Conservation (phyloP, 2,329 filamentous ascomycete genomes). For the Rhexocercosporidium sp. region DNA sequence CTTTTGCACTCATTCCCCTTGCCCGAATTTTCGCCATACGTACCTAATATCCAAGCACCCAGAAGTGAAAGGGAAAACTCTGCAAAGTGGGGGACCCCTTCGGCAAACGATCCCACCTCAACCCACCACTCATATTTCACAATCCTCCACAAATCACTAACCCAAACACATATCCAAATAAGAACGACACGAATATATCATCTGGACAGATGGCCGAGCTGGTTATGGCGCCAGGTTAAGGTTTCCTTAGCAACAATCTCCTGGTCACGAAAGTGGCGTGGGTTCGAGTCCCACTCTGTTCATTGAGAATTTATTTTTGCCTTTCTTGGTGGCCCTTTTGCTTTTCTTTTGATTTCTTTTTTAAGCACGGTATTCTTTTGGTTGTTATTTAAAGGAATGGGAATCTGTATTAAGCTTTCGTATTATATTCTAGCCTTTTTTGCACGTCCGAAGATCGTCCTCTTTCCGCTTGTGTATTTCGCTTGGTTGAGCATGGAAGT, state of each 20-base stretch:
- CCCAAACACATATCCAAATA: neutral
- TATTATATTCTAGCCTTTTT: too few species aligned
- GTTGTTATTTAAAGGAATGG: too few species aligned
- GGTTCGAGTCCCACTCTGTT: constrained; percentile 48
- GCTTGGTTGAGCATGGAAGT: too few species aligned
- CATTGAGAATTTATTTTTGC: constrained; percentile 17
- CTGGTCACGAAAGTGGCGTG: constrained; percentile 47
- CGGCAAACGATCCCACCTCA: neutral
- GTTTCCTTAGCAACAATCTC: constrained; percentile 38
- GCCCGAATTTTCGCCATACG: too few species aligned
- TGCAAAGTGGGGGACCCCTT: constrained; percentile 5
- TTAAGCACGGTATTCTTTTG: too few species aligned
- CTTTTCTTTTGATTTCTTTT: too few species aligned
- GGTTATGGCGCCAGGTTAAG: constrained; percentile 38
- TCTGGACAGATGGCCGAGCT: constrained; percentile 34
- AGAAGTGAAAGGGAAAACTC: neutral
- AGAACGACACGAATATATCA: neutral
- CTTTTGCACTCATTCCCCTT: too few species aligned
- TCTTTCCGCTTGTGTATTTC: too few species aligned
- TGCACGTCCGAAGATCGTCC: too few species aligned
- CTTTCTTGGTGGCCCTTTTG: too few species aligned
- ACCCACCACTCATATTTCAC: neutral
- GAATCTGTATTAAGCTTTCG: too few species aligned
- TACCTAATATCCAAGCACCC: neutral
- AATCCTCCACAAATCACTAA: neutral